phyloP scores from a whole-genome alignment of 164 flowering plant species.

The Stephania yunnanensis region DNA sequence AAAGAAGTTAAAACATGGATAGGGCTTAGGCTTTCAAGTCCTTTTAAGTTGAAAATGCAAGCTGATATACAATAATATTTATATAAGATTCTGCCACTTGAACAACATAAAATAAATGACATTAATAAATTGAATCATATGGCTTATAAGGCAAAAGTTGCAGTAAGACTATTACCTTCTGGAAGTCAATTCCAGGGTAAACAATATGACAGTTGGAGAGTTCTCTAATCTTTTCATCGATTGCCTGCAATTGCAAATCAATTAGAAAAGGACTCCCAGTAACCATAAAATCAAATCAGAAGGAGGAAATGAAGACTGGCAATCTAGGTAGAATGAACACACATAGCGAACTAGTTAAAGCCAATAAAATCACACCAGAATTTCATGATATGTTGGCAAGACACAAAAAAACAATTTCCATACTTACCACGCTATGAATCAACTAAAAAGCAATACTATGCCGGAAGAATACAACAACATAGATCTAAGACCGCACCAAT shows the following conservation, averaged over 20 bases:
- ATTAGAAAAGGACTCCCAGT: background rate
- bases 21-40: background rate
- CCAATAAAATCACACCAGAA: background rate
- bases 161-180: constrained; percentile 48
- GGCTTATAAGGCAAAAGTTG: background rate
- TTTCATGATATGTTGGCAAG: too few relatives aligned
- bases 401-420: too few relatives aligned
- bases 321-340: background rate
- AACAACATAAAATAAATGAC: background rate
- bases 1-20: too few relatives aligned
- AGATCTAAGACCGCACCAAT: too few relatives aligned
- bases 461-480: too few relatives aligned
- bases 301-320: background rate
- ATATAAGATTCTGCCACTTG: background rate
- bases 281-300: background rate
- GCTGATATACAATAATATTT: background rate
- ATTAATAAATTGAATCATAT: background rate
- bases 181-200: constrained; percentile 79
- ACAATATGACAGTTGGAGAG: constrained; percentile 94
- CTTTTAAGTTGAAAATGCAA: background rate
- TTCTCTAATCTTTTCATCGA: constrained; percentile 94
- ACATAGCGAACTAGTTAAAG: background rate
- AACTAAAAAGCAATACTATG: too few relatives aligned
- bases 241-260: constrained; percentile 52
- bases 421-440: too few relatives aligned